Evolutionary conservation across 139 green algal species (phyloP).

Genomic region (Ettlia oleoabundans): DNA sequence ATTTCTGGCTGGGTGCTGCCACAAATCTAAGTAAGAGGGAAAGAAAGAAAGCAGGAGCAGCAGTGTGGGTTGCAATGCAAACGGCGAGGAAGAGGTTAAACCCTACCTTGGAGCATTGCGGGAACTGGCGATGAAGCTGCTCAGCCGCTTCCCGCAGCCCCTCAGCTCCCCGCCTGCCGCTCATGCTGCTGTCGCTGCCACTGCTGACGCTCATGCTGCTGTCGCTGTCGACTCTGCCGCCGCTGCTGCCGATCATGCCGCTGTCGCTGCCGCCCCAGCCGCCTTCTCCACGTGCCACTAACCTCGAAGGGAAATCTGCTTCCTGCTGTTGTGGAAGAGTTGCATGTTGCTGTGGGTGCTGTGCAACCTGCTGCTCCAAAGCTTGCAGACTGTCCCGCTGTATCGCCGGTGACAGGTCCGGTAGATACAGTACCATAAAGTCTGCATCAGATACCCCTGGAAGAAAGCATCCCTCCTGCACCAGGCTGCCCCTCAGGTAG

Average conservation of each 20-base stretch:
- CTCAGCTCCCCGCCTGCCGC: too few species aligned
- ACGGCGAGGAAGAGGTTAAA: too few species aligned
- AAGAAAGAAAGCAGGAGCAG: too few species aligned
- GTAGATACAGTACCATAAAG: conserved; percentile 7
- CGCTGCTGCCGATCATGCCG: not conserved
- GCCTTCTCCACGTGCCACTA: not conserved
- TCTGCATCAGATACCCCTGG: conserved; percentile 21
- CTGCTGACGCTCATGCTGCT: not conserved
- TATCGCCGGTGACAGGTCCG: too few species aligned
- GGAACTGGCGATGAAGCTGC: not conserved
- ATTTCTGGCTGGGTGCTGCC: too few species aligned
- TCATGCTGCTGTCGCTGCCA: too few species aligned
- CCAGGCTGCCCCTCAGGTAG: conserved; percentile 12
- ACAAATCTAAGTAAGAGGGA: too few species aligned
- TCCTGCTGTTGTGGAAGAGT: too few species aligned
- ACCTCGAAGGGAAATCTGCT: too few species aligned
- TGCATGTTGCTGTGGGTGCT: not conserved
- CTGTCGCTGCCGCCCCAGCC: not conserved
- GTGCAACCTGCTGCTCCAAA: not conserved
- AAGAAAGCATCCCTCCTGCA: conserved; percentile 15
- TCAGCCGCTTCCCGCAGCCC: not conserved
- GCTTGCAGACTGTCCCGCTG: too few species aligned
- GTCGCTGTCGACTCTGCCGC: too few species aligned
- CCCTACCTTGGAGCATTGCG: conserved; percentile 16
- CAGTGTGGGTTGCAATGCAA: too few species aligned